phyloP scores from a whole-genome alignment of 2,329 filamentous ascomycete species.

The Cladobotryum protrusum region DNA sequence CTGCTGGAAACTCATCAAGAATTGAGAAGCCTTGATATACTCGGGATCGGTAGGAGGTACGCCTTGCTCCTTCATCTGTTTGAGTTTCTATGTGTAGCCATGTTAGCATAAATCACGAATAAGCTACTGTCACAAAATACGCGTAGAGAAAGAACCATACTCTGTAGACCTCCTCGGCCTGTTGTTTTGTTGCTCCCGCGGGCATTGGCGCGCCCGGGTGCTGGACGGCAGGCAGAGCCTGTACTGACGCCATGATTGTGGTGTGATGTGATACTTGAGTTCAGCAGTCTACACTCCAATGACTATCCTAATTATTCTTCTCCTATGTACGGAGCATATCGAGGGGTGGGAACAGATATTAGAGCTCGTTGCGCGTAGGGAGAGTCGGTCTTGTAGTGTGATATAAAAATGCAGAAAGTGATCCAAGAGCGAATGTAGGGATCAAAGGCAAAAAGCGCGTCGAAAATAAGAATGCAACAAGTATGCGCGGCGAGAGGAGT shows the following conservation, averaged over 20 bases:
- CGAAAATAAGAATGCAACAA: slow-evolving; percentile 12
- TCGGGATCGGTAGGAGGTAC: slow-evolving; percentile 80
- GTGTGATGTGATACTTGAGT: slow-evolving; percentile 17
- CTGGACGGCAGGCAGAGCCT: slow-evolving; percentile 63
- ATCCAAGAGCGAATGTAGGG: slow-evolving; percentile 2
- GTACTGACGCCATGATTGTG: slow-evolving; percentile 71
- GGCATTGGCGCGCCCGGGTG: slow-evolving; percentile 58
- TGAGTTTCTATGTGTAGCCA: slow-evolving; percentile 62
- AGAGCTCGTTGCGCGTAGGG: slow-evolving; percentile 20
- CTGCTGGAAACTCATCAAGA: slow-evolving; percentile 66
- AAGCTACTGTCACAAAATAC: not conserved
- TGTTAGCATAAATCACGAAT: not conserved
- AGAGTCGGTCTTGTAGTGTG: slow-evolving; percentile 17
- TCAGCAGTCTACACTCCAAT: slow-evolving; percentile 20
- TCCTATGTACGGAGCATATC: slow-evolving; percentile 35
- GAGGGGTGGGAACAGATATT: slow-evolving; percentile 18
- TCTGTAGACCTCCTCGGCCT: slow-evolving; percentile 67
- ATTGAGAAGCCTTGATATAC: slow-evolving; percentile 72
- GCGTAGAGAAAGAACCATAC: slow-evolving; percentile 37
- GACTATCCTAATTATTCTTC: slow-evolving; percentile 17
- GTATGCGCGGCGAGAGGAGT: slow-evolving; percentile 14
- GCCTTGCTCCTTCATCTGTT: slow-evolving; percentile 80
- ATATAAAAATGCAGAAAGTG: slow-evolving; percentile 1
- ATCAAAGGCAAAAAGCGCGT: slow-evolving; percentile 19
- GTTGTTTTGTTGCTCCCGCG: slow-evolving; percentile 64